Conservation (phyloP, 257 asterid genomes). For the Scutellaria galericulata region DNA sequence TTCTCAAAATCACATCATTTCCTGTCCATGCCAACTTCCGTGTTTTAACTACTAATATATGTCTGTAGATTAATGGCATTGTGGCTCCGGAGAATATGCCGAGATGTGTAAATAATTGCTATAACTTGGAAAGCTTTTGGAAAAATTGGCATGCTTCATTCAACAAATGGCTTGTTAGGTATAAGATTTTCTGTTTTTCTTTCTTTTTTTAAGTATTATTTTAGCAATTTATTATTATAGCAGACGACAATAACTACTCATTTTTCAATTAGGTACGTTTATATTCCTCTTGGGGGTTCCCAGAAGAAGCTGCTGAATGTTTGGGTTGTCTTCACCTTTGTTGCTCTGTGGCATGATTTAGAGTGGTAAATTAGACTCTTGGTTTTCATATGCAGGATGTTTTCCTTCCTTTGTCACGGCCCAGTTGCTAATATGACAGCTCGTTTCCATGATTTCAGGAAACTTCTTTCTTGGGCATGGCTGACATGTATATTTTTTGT, state of each 20-base stretch:
- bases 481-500: conserved; percentile 91
- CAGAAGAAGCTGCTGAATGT: conserved; percentile 84
- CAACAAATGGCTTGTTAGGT: conserved; percentile 99
- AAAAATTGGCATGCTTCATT: conserved; percentile 98
- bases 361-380: conserved; percentile 72
- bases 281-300: conserved; percentile 96
- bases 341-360: conserved; percentile 95
- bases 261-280: conserved; percentile 67
- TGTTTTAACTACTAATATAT: conserved; percentile 25
- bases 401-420: conserved; percentile 26
- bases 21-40: conserved; percentile 24
- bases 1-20: conserved; percentile 23
- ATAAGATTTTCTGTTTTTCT: conserved; percentile 28
- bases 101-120: conserved; percentile 86
- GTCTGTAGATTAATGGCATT: conserved; percentile 83
- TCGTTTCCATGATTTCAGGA: conserved; percentile 62
- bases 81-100: conserved; percentile 98
- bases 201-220: background rate
- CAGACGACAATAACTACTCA: conserved; percentile 1
- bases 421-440: conserved; percentile 26
- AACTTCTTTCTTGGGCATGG: conserved; percentile 99
- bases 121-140: conserved; percentile 94
- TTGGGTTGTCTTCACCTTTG: conserved; percentile 97
- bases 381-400: conserved; percentile 14
- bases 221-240: conserved; percentile 28